phyloP scores from a whole-genome alignment of 352 stramenopile species.

The Phytopythium boreale region DNA sequence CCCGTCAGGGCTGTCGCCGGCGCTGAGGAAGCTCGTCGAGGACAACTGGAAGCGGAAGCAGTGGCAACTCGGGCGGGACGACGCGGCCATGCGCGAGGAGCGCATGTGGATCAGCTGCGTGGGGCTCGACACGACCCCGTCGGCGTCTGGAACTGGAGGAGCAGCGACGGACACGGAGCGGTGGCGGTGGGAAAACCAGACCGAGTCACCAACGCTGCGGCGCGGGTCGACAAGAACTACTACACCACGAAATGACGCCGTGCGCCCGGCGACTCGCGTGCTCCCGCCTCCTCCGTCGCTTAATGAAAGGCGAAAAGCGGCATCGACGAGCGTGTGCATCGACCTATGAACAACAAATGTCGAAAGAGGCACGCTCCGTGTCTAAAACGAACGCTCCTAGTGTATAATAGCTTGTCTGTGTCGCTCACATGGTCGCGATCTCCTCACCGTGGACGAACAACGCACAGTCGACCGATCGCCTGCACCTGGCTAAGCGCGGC shows the following conservation, averaged over 20 bases:
- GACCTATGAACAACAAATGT: neutral
- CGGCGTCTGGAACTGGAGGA: neutral
- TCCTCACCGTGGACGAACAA: neutral
- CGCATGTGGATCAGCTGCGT: slow-evolving; percentile 42
- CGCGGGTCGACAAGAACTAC: neutral
- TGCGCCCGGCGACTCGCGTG: neutral
- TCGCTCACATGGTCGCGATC: neutral
- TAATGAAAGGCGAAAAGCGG: neutral
- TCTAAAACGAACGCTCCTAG: neutral
- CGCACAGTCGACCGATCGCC: neutral
- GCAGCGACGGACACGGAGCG: neutral
- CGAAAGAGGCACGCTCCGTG: neutral
- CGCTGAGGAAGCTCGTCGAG: slow-evolving; percentile 52
- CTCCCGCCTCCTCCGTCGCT: slow-evolving; percentile 6
- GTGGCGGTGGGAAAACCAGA: neutral
- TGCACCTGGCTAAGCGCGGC: slow-evolving; percentile 55
- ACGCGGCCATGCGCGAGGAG: slow-evolving; percentile 29
- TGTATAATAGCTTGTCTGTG: neutral
- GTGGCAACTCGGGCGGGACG: slow-evolving; percentile 10
- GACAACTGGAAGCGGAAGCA: slow-evolving; percentile 47
- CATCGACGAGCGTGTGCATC: neutral
- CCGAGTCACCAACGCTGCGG: neutral
- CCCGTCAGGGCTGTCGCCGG: slow-evolving; percentile 46
- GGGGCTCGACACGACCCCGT: slow-evolving; percentile 28
- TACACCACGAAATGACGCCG: neutral